phyloP scores from a whole-genome alignment of 257 asterid genomes.

The Solanum tarapatanum region DNA sequence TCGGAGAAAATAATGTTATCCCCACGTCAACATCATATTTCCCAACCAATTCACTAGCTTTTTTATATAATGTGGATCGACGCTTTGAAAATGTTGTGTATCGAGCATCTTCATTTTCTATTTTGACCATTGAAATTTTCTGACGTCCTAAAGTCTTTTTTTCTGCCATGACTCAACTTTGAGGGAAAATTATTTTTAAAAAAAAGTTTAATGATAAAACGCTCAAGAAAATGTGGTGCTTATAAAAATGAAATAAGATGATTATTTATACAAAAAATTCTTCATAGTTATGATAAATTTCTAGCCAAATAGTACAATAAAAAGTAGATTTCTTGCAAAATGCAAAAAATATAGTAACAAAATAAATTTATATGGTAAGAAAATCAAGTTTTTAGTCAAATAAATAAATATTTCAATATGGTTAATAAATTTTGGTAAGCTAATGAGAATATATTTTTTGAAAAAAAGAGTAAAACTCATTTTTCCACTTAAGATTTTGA shows the following conservation, averaged over 20 bases:
- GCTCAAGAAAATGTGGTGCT: not conserved
- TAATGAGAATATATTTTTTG: too few relatives aligned
- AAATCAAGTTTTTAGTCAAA: not conserved
- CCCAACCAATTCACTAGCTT: constrained; percentile 21
- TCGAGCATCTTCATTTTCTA: constrained; percentile 12
- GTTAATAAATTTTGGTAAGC: not conserved
- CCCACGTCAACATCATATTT: constrained; percentile 22
- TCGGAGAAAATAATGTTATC: constrained; percentile 17
- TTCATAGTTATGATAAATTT: not conserved
- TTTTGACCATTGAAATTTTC: constrained; percentile 10
- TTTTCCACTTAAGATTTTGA: not conserved
- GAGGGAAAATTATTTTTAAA: not conserved
- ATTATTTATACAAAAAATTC: not conserved
- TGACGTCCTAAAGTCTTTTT: constrained; percentile 20
- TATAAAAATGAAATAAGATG: not conserved
- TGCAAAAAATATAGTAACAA: not conserved
- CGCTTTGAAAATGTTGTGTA: constrained; percentile 27
- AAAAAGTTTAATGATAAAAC: not conserved
- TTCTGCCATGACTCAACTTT: not conserved
- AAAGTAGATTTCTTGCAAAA: not conserved
- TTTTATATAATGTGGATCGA: constrained; percentile 9
- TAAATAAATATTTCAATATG: not conserved
- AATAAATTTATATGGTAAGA: not conserved
- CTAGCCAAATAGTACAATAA: not conserved
- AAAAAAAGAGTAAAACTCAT: too few relatives aligned